phyloP scores from a whole-genome alignment of 192 early-diverging fungal species.

The Backusella tuberculispora region DNA sequence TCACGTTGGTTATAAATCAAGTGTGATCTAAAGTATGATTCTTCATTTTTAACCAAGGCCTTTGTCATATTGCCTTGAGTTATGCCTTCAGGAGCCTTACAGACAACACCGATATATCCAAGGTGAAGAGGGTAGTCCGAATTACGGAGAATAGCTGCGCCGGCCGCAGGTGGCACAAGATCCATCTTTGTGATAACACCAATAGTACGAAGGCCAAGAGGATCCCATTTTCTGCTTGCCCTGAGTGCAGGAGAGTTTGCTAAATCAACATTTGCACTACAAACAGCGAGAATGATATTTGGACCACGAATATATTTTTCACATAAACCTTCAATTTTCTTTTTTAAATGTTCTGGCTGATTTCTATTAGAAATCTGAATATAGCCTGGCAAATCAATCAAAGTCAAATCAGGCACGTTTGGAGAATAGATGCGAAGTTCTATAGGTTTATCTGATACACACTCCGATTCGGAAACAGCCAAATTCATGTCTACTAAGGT shows the following conservation, averaged over 20 bases:
- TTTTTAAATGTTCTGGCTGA: constrained; percentile 77
- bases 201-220: constrained; percentile 78
- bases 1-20: constrained; percentile 64
- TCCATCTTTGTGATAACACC: constrained; percentile 91
- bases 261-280: constrained; percentile 83
- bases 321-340: constrained; percentile 81
- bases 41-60: constrained; percentile 57
- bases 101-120: constrained; percentile 97
- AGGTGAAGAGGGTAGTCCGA: constrained; percentile 92
- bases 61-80: constrained; percentile 51
- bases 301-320: constrained; percentile 81
- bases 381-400: constrained; percentile 87
- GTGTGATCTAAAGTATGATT: constrained; percentile 58
- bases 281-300: constrained; percentile 87
- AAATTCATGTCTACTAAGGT: constrained; percentile 95
- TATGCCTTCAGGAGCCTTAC: constrained; percentile 60
- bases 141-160: constrained; percentile 82
- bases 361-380: constrained; percentile 85
- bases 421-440: constrained; percentile 86
- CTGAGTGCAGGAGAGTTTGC: constrained; percentile 85
- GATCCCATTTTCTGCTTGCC: constrained; percentile 79
- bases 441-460: constrained; percentile 83
- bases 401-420: constrained; percentile 79
- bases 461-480: constrained; percentile 92
- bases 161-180: constrained; percentile 80